Evolutionary conservation across 2,329 filamentous ascomycete genomes (phyloP).

Genomic region (Neophaeococcomyces mojaviensis): DNA sequence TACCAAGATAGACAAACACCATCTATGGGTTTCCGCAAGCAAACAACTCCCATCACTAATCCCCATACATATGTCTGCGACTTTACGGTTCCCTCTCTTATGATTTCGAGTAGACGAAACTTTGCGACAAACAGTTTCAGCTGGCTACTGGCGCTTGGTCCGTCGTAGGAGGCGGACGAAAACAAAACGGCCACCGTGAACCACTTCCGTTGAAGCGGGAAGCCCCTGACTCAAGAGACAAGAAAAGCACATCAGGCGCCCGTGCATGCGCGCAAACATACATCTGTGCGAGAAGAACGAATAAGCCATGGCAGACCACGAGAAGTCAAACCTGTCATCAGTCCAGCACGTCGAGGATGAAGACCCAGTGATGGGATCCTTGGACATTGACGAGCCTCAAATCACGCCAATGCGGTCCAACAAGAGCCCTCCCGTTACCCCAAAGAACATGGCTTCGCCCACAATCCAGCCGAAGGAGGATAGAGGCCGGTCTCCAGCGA

Average conservation of each 20-base stretch:
- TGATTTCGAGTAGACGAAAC: constrained; percentile 5
- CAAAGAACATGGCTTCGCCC: constrained; percentile 7
- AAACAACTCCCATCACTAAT: constrained; percentile 11
- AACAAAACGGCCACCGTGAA: constrained; percentile 26
- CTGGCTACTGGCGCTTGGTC: constrained; percentile 43
- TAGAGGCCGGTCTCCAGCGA: constrained; percentile 18
- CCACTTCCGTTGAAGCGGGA: background rate
- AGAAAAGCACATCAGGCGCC: background rate
- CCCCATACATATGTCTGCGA: constrained; percentile 13
- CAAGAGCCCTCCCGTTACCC: constrained; percentile 17
- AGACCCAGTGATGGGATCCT: constrained; percentile 6
- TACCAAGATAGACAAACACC: background rate
- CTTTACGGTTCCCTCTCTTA: constrained; percentile 4
- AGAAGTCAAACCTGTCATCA: background rate
- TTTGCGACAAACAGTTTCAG: constrained; percentile 22
- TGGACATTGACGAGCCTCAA: constrained; percentile 20
- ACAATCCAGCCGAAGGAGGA: constrained; percentile 1
- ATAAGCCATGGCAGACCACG: too few species aligned
- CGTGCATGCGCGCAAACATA: background rate
- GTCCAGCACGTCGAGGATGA: background rate
- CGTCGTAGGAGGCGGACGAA: constrained; percentile 46
- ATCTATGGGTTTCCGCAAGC: constrained; percentile 19
- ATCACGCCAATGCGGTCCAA: constrained; percentile 19
- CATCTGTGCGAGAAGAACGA: too few species aligned
- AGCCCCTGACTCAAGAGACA: background rate